These are phyloP conservation scores for Bassia scoparia DNA, from an alignment of 148 eudicot species.

Conservation along the genomic window DNA sequence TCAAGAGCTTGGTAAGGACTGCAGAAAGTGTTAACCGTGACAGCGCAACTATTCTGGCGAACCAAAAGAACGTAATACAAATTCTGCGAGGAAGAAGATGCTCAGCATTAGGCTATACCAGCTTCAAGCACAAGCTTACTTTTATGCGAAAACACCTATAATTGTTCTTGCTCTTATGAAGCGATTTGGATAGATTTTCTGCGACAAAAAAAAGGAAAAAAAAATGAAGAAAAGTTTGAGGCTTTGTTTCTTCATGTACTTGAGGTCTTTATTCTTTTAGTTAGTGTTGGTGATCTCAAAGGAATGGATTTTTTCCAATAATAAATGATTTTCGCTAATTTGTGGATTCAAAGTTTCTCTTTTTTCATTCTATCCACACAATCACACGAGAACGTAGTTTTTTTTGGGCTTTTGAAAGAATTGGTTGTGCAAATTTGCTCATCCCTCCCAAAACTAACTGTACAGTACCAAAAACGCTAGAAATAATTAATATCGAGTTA, in stretches of 20 bases:
- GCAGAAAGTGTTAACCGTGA: background rate
- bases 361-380: background rate
- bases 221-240: background rate
- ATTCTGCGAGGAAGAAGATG: conserved; percentile 90
- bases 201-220: background rate
- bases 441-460: too few species aligned
- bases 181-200: background rate
- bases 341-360: background rate
- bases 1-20: background rate
- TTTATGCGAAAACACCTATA: background rate
- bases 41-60: background rate
- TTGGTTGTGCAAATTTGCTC: too few species aligned
- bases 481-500: too few species aligned
- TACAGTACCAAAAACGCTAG: too few species aligned
- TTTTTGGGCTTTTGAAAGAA: too few species aligned
- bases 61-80: conserved; percentile 29
- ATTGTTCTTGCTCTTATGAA: conserved; percentile 2
- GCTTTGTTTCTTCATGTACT: background rate
- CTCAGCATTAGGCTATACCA: conserved; percentile 43
- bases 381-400: background rate
- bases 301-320: conserved; percentile 9
- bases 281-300: conserved; percentile 16
- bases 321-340: conserved; percentile 10
- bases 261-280: conserved; percentile 18
- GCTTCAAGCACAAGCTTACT: conserved; percentile 10